Evolutionary conservation across 2,329 filamentous ascomycete species (phyloP).

Genomic region (Trichoderma guizhouense): DNA sequence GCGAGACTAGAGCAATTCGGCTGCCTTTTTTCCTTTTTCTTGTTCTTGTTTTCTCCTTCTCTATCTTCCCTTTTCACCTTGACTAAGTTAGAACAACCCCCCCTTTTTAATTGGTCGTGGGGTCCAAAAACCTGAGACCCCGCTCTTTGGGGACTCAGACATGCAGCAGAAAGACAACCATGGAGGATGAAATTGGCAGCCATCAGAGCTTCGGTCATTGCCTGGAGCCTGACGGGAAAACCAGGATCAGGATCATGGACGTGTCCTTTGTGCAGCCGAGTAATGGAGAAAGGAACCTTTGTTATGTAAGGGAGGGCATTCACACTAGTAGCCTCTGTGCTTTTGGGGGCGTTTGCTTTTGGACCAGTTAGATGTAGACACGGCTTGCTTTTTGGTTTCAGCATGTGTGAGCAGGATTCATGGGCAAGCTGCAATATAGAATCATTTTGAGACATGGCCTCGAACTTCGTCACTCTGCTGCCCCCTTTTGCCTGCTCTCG

Average conservation of each 20-base stretch:
- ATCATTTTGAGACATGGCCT: neutral
- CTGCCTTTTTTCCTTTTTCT: neutral
- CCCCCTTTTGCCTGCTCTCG: neutral
- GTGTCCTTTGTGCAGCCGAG: neutral
- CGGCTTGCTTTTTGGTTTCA: conserved; percentile 15
- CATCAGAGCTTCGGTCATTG: neutral
- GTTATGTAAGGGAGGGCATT: conserved; percentile 9
- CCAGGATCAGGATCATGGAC: neutral
- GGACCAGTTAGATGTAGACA: conserved; percentile 20
- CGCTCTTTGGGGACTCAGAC: neutral
- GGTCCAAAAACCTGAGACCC: neutral
- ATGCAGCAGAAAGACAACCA: neutral
- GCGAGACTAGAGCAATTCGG: neutral
- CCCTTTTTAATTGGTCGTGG: neutral
- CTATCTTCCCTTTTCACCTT: neutral
- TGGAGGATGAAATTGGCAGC: neutral
- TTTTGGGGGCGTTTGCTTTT: conserved; percentile 11
- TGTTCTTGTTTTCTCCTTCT: neutral
- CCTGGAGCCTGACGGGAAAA: neutral
- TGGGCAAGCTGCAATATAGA: conserved; percentile 16
- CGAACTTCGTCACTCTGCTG: neutral
- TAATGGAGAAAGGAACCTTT: neutral
- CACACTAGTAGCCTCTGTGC: neutral
- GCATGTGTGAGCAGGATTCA: conserved; percentile 10
- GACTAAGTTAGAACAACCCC: neutral